Evolutionary conservation across 371 early-diverging fungal genomes (phyloP), one percentile per base, ranked within the genome.

Genomic region (Gilbertella persicaria): DNA sequence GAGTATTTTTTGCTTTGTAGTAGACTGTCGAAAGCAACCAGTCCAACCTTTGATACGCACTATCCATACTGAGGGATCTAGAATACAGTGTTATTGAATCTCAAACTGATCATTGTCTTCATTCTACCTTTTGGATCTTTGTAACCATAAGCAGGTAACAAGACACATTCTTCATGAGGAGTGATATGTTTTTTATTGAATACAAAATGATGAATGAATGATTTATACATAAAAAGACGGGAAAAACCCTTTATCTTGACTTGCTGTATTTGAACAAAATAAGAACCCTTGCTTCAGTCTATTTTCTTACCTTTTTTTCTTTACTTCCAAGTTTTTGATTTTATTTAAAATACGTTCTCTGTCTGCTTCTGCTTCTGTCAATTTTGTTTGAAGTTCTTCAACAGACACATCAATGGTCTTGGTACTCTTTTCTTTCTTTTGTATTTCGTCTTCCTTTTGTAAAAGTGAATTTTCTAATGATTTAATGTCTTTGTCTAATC

Each of bases 21-120:
- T 10, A 13, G 28, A 28, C 45, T 53, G 5, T 33, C 36, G 19
- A 44, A 46, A 33, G 66, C 62, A 21, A 73, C 25, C 7, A n/a
- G 74, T 68, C 74, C 74, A 73, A 5, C 70, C 74, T 53, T 55
- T 67, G 8, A 48, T 51, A 46, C 55, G 64, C 10, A 73, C 52
- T 14, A 67, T 50, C 74, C 74, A 73, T 45, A 17, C 10, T 16
- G 13, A 38, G 16, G 6, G 4, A 35, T 37, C 20, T 35, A 41
- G 24, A 20, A 13, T 35, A 7, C 12, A 7, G 9, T 12, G 37
- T 37, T 35, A 19, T 20, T 1, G 4, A 41, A 0, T 13, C 19
- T 20, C 26, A 16, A 14, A 0, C 16, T 37, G 13, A 5, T 13
- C 36, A 30, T 19, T 45, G 30, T 5, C 19, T 16, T 19, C 40